Conservation (phyloP, 306 rosid species). For the Bauhinia variegata region DNA sequence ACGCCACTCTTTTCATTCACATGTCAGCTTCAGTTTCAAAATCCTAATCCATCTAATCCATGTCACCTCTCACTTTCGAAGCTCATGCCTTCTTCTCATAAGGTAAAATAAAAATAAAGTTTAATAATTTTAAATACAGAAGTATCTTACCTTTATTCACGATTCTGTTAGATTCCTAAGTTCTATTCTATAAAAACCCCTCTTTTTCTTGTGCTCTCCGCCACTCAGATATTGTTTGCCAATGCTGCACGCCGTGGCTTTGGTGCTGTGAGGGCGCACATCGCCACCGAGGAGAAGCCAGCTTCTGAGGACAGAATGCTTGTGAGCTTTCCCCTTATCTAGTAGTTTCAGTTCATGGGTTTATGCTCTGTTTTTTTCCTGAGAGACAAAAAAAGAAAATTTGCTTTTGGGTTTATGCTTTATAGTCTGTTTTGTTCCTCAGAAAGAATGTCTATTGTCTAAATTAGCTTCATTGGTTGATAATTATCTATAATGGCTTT, state of each 20-base stretch:
- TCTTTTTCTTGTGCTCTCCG: constrained; percentile 4
- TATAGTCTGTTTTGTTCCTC: not conserved
- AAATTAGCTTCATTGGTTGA: not conserved
- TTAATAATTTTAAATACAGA: not conserved
- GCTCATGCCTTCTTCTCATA: constrained; percentile 11
- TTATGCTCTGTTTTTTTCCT: constrained; percentile 8
- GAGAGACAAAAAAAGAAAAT: not conserved
- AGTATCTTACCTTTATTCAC: not conserved
- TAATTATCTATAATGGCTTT: constrained; percentile 15
- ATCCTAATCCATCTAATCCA: constrained; percentile 2
- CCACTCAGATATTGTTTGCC: constrained; percentile 51
- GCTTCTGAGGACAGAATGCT: constrained; percentile 75
- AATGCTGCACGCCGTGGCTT: constrained; percentile 43
- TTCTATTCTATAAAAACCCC: constrained; percentile 10
- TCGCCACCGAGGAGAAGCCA: constrained; percentile 70
- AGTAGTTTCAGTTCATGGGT: not conserved
- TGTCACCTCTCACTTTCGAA: not conserved
- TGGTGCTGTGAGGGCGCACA: constrained; percentile 47
- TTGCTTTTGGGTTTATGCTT: not conserved
- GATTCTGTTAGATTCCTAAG: constrained; percentile 1
- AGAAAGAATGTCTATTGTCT: not conserved
- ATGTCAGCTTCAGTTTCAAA: constrained; percentile 1
- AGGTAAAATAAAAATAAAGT: not conserved
- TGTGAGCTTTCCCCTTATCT: constrained; percentile 51
- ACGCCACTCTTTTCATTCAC: constrained; percentile 37